A percentile compares a stretch with the other conserved stretches of the same genome.
phyloP scores from a whole-genome alignment of 2,329 filamentous ascomycete genomes.

The Exophiala sp. region DNA sequence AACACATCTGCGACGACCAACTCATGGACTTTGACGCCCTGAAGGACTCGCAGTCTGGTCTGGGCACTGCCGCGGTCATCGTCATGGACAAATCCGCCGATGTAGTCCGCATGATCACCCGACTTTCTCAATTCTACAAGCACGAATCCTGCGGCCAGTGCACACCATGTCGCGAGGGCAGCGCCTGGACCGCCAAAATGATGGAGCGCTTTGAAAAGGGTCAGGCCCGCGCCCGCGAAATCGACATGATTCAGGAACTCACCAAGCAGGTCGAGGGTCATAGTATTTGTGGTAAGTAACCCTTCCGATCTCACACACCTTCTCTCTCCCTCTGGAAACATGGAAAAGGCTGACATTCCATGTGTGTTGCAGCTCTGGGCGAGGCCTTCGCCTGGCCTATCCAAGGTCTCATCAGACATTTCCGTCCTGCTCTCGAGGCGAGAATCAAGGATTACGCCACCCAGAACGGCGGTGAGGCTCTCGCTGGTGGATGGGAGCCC shows the following conservation, averaged over 20 bases:
- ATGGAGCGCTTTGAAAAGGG: conserved; percentile 96
- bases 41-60: conserved; percentile 95
- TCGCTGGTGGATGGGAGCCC: conserved; percentile 85
- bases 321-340: conserved; percentile 5
- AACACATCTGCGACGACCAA: conserved; percentile 85
- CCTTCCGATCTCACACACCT: too few relatives aligned
- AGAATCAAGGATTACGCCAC: conserved; percentile 78
- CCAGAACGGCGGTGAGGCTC: conserved; percentile 65
- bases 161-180: conserved; percentile 98
- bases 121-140: conserved; percentile 94
- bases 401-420: conserved; percentile 96
- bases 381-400: conserved; percentile 99
- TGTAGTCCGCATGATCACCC: conserved; percentile 87
- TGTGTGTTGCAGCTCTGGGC: conserved; percentile 64
- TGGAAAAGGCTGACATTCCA: conserved; percentile 18
- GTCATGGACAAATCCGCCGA: conserved; percentile 99
- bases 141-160: conserved; percentile 98
- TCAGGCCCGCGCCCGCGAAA: conserved; percentile 82
- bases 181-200: conserved; percentile 99
- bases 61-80: conserved; percentile 95
- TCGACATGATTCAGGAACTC: conserved; percentile 98
- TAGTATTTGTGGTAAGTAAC: conserved; percentile 93
- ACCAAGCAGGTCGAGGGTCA: conserved; percentile 99
- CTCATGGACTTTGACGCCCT: conserved; percentile 98
- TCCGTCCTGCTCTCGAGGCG: conserved; percentile 90